Evolutionary conservation across 129 eudicot species (phyloP), one percentile per base, ranked within the genome.

Genomic region (Escallonia herrerae): DNA sequence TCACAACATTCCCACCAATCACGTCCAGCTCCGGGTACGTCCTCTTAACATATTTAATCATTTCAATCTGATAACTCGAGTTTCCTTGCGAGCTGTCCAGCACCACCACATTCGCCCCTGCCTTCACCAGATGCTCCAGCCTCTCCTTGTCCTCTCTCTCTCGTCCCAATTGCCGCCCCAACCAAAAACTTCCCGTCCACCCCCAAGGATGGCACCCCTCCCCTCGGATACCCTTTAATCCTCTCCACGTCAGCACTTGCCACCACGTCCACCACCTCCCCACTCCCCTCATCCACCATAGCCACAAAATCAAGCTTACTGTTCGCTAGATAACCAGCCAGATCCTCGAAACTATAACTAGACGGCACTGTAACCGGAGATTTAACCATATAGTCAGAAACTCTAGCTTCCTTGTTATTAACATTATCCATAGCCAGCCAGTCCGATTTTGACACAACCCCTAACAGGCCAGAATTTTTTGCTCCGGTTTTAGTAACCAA

Each of bases 11-110:
- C 40, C 98, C 98, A 51, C 96, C 98, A 43, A 93, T 88, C 66
- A 93, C 76, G 75, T 93, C 98, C 76, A 93, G 40, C 37, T 75
- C 62, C 0, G 95, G 87, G 58, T 73, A 93, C 46, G 55, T 77
- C 57, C 62, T 81, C 69, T 93, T 93, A 1, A 73, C 81, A 59
- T 83, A 77, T 85, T 91, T 93, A 9, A 93, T 86, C 98, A 93
- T 88, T 47, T 93, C 96, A 67, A 85, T 79, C 60, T 93, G 98
- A 75, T 93, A 88, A 43, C 62, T 86, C 0, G 98, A 93, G 42
- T 93, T 88, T 75, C 98, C 98, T 66, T 93, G 98, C 40, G 96
- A 93, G 53, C 98, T 93, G 72, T 88, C 96, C 70, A 93, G 62
- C 49, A 93, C 91, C 14, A 85, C 74, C 45, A 80, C 91, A 74